Base-by-base conservation (phyloP, 208 protist genomes). In the Trypanosoma conorhini region DNA sequence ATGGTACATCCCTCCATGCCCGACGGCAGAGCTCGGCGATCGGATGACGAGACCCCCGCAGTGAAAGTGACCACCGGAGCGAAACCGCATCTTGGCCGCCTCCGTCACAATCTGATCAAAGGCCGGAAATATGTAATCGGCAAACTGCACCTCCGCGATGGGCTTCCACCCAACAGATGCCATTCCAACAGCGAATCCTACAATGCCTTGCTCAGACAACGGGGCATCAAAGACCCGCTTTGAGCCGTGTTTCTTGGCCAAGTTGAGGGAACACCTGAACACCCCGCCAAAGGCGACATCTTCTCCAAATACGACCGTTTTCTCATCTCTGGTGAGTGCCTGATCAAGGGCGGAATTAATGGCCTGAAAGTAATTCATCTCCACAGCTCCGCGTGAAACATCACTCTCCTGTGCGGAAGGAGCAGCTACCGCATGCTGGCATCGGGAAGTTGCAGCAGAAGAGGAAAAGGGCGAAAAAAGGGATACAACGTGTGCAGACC, bases 51-150 rank as follows among this genome's bases (percentile, higher is more conserved):
- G 87, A 22, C 84, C 82, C 33, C 97, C 97, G 67, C 87, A 95
- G 67, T 99, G 75, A 68, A 98, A 99, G 62, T 91, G 67, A 52
- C 89, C 85, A 31, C 97, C 97, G n/a, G 92, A 97, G 59, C 98
- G 87, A 81, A 98, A 99, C 28, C 98, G 88, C 79, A 98, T 99
- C 79, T 99, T 99, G n/a, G 98, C 96, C 28, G 98, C 98, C 81
- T 99, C 98, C 84, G 99, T 99, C 17, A 99, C 95, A 74, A 99
- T 97, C 85, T 99, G 98, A 70, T 99, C 98, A 80, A 99, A 99
- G 5, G 98, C 98, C 26, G 98, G 98, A 72, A 99, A 99, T 55
- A 99, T 99, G 84, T 99, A 99, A 83, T 99, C 98, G 5, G 98
- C 98, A 80, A 99, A 99, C 79, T 99, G 98, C 46, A 99, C 98